A percentile compares a stretch with the other conserved stretches of the same genome.
phyloP scores from a whole-genome alignment of 495 filamentous ascomycete genomes.

The Podospora australis region DNA sequence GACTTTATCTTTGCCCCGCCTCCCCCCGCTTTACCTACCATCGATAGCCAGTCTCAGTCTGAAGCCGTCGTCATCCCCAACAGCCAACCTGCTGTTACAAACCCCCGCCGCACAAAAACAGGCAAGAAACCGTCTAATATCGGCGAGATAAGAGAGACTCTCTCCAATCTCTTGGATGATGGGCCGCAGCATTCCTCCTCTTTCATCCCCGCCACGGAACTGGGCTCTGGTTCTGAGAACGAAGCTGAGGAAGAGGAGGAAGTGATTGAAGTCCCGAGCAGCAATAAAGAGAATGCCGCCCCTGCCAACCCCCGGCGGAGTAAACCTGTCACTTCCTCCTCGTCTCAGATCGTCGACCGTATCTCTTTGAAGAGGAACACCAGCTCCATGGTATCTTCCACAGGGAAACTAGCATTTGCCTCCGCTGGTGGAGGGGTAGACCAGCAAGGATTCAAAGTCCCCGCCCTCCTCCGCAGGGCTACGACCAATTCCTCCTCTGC shows the following conservation, averaged over 20 bases:
- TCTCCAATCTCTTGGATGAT: conserved; percentile 58
- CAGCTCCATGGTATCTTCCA: conserved; percentile 40
- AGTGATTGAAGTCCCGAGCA: conserved; percentile 9
- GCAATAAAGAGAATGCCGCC: conserved; percentile 32
- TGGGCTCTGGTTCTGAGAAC: conserved; percentile 37
- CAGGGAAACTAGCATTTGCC: conserved; percentile 53
- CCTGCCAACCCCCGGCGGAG: conserved; percentile 31
- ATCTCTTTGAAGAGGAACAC: conserved; percentile 65
- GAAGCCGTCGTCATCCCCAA: conserved; percentile 33
- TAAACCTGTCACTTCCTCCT: conserved; percentile 37
- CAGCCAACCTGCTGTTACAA: conserved; percentile 42
- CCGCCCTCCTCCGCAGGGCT: conserved; percentile 69
- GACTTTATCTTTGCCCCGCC: conserved; percentile 59
- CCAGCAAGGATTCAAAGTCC: conserved; percentile 49
- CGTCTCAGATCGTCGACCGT: conserved; percentile 65
- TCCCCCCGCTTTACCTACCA: conserved; percentile 24
- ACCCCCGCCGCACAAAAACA: conserved; percentile 59
- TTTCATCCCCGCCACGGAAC: conserved; percentile 40
- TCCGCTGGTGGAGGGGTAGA: conserved; percentile 21
- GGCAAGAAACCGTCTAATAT: conserved; percentile 60
- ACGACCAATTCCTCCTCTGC: conserved; percentile 54
- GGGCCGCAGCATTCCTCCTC: conserved; percentile 42
- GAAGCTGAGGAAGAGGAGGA: conserved; percentile 28
- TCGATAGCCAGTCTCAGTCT: conserved; percentile 18
- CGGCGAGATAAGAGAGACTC: conserved; percentile 68